A percentile compares a stretch with the other conserved stretches of the same genome.
phyloP scores from a whole-genome alignment of 495 filamentous ascomycete genomes.

The Thozetella sp. region DNA sequence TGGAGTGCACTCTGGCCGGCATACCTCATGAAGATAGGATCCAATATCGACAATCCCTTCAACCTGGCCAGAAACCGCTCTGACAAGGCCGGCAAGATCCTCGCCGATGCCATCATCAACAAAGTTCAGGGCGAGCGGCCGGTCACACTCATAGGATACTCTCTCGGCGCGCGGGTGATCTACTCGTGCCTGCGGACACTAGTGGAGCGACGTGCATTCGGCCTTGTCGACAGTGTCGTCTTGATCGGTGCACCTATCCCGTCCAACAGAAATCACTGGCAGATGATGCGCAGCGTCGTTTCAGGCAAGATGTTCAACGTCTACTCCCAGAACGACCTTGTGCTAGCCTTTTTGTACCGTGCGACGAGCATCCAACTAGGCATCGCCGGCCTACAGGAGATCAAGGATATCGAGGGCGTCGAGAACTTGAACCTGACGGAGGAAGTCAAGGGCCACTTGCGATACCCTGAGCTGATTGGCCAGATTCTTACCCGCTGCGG shows the following conservation, averaged over 20 bases:
- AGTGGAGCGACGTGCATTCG: constrained; percentile 72
- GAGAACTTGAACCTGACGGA: constrained; percentile 79
- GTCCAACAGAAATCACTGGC: constrained; percentile 64
- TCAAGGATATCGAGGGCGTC: constrained; percentile 64
- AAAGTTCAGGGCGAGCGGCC: constrained; percentile 84
- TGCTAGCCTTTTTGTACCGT: constrained; percentile 78
- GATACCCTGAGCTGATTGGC: constrained; percentile 70
- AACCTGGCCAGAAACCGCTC: constrained; percentile 72
- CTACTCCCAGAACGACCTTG: constrained; percentile 74
- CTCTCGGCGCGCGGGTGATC: constrained; percentile 80
- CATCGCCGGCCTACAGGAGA: constrained; percentile 71
- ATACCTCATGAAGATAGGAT: constrained; percentile 63
- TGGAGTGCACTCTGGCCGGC: constrained; percentile 78
- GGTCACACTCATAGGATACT: constrained; percentile 84
- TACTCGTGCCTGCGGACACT: constrained; percentile 73
- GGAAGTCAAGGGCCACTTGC: constrained; percentile 70
- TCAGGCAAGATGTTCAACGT: constrained; percentile 76
- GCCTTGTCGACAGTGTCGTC: constrained; percentile 77
- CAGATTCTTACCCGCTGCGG: constrained; percentile 69
- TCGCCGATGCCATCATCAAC: constrained; percentile 84
- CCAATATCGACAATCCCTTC: constrained; percentile 84
- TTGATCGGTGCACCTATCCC: constrained; percentile 83
- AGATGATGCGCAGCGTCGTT: constrained; percentile 69
- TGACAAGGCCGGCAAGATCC: constrained; percentile 80
- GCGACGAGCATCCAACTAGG: constrained; percentile 76